A percentile compares a stretch with the other conserved stretches of the same genome.
Conservation (phyloP, 2,329 filamentous ascomycete species). For the Trichoderma polysporum region DNA sequence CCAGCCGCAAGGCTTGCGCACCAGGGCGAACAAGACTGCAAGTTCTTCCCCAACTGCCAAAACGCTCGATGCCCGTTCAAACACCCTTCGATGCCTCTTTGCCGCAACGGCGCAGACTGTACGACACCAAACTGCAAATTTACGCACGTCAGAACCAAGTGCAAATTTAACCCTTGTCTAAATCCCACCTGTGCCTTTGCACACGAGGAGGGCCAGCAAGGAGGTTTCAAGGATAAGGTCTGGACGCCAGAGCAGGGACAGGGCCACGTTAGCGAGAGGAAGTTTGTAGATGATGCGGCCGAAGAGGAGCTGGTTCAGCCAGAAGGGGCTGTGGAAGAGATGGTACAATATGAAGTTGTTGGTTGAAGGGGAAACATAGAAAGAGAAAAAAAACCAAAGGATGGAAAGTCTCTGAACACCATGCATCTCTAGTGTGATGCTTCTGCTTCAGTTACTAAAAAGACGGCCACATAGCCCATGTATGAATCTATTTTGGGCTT, state of each 20-base stretch:
- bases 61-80: conserved; percentile 86
- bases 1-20: conserved; percentile 77
- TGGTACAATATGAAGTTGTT: conserved; percentile 43
- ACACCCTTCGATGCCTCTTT: conserved; percentile 82
- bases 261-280: conserved; percentile 81
- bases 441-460: conserved; percentile 1
- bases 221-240: conserved; percentile 81
- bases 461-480: conserved; percentile 1
- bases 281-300: conserved; percentile 72
- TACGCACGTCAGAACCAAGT: conserved; percentile 79
- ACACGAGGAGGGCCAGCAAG: conserved; percentile 87
- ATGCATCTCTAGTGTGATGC: conserved; percentile 2
- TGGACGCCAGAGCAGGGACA: conserved; percentile 68
- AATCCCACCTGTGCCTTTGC: conserved; percentile 87
- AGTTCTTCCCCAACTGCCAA: conserved; percentile 87
- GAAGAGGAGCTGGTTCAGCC: conserved; percentile 73
- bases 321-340: conserved; percentile 42
- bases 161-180: conserved; percentile 88
- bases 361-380: conserved; percentile 28
- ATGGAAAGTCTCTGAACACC: conserved; percentile 23
- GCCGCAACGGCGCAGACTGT: conserved; percentile 89
- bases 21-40: conserved; percentile 82
- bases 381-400: background rate
- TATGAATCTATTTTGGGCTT: conserved; percentile 16
- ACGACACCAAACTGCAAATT: conserved; percentile 81